phyloP scores from a whole-genome alignment of 1,284 basidiomycete genomes.

The Singerocomus inundabilis region DNA sequence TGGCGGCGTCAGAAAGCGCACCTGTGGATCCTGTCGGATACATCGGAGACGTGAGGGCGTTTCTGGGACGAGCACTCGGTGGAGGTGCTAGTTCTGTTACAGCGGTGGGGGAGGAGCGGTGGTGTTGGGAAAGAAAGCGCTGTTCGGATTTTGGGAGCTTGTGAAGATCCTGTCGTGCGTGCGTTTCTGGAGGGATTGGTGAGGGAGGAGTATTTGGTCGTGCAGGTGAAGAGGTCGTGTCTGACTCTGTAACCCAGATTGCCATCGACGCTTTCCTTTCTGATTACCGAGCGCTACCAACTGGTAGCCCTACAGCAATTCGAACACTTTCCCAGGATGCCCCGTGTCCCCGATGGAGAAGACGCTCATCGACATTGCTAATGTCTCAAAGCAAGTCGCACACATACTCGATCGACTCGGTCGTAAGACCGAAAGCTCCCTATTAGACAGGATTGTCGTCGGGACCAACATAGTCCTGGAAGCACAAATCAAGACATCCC shows the following conservation, averaged over 20 bases:
- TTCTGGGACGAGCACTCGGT: slow-evolving; percentile 47
- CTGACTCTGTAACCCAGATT: too few species aligned
- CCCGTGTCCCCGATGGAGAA: too few species aligned
- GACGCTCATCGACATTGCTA: too few species aligned
- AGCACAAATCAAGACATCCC: neutral
- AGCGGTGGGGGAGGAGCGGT: neutral
- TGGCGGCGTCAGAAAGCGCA: slow-evolving; percentile 74
- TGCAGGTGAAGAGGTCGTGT: slow-evolving; percentile 13
- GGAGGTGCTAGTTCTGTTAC: neutral
- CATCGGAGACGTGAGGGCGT: slow-evolving; percentile 54
- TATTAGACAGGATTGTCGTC: too few species aligned
- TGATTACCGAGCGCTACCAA: too few species aligned
- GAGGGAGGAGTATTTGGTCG: slow-evolving; percentile 37
- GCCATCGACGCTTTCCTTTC: too few species aligned
- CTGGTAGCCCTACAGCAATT: too few species aligned
- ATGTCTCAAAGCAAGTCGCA: too few species aligned
- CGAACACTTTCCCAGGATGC: too few species aligned
- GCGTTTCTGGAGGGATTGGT: slow-evolving; percentile 47
- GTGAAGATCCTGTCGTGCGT: slow-evolving; percentile 36
- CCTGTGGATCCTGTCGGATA: slow-evolving; percentile 60
- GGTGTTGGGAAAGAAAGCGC: slow-evolving; percentile 34
- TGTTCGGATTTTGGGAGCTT: slow-evolving; percentile 39
- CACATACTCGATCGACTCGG: too few species aligned
- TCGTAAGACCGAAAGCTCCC: too few species aligned
- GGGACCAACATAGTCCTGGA: neutral